Evolutionary conservation across 1,139 yeast genomes (phyloP).

Genomic region (Yueomyces sp.): DNA sequence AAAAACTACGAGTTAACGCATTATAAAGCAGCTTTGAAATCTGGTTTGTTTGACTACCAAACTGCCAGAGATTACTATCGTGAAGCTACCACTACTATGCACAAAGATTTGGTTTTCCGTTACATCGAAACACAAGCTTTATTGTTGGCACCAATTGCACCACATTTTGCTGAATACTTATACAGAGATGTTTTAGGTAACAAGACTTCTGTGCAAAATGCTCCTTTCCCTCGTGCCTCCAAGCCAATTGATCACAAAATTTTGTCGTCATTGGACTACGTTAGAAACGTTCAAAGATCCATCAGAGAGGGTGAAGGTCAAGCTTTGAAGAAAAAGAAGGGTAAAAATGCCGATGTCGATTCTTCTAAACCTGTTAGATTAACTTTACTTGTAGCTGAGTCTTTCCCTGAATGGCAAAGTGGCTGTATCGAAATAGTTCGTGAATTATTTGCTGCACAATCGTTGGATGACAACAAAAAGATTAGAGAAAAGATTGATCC

Average conservation of each 20-base stretch:
- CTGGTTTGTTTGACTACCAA: conserved; percentile 88
- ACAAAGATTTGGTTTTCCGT: conserved; percentile 63
- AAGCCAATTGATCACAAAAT: conserved; percentile 51
- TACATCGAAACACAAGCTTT: conserved; percentile 81
- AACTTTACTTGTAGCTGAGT: conserved; percentile 57
- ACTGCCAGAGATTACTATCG: conserved; percentile 93
- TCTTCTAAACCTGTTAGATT: conserved; percentile 59
- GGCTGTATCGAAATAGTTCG: conserved; percentile 74
- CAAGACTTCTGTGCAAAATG: conserved; percentile 52
- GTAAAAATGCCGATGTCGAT: conserved; percentile 66
- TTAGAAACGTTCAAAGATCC: conserved; percentile 64
- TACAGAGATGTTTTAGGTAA: conserved; percentile 70
- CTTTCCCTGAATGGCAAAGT: conserved; percentile 97
- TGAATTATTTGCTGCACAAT: conserved; percentile 54
- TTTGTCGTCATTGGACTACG: conserved; percentile 62
- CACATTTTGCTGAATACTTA: conserved; percentile 86
- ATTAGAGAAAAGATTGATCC: conserved; percentile 51
- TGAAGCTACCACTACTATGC: conserved; percentile 67
- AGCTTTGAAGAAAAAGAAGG: conserved; percentile 84
- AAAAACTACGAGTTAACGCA: conserved; percentile 59
- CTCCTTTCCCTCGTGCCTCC: conserved; percentile 64
- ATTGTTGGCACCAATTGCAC: conserved; percentile 83
- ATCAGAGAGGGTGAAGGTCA: conserved; percentile 89
- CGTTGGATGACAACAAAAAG: conserved; percentile 47
- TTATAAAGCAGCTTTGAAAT: conserved; percentile 81